A percentile compares a stretch with the other conserved stretches of the same genome.
Evolutionary conservation across 2,329 filamentous ascomycete species (phyloP).

Genomic region (Alternaria sp.): DNA sequence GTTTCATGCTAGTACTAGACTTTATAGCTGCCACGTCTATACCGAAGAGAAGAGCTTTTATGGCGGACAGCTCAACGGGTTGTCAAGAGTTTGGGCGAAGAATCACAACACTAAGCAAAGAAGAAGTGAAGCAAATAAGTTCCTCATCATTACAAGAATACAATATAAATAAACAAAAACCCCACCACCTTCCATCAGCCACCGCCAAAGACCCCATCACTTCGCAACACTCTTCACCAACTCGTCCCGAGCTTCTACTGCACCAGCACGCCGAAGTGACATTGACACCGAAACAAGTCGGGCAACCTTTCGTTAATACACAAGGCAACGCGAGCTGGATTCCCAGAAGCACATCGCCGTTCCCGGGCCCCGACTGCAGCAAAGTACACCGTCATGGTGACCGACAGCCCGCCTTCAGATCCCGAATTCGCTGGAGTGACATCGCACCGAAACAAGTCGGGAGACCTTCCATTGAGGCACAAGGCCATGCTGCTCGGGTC

Average conservation of each 20-base stretch:
- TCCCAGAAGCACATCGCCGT: constrained; percentile 23
- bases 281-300: constrained; percentile 17
- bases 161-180: background rate
- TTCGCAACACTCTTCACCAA: constrained; percentile 9
- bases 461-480: constrained; percentile 24
- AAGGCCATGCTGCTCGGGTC: constrained; percentile 21
- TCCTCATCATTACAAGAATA: constrained; percentile 4
- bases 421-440: constrained; percentile 23
- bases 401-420: constrained; percentile 9
- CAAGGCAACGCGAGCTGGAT: constrained; percentile 24
- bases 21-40: too few relatives aligned
- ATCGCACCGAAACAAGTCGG: constrained; percentile 17
- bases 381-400: constrained; percentile 7
- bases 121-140: background rate
- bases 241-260: constrained; percentile 25
- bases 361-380: constrained; percentile 23
- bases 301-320: constrained; percentile 23
- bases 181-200: background rate
- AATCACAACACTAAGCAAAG: background rate
- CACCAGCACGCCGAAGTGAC: constrained; percentile 26
- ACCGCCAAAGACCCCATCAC: background rate
- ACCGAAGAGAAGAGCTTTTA: too few relatives aligned
- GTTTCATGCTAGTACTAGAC: too few relatives aligned
- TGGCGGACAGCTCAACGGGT: too few relatives aligned
- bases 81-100: too few relatives aligned